Evolutionary conservation across 345 rosid species (phyloP).

Genomic region (Salix udensis): DNA sequence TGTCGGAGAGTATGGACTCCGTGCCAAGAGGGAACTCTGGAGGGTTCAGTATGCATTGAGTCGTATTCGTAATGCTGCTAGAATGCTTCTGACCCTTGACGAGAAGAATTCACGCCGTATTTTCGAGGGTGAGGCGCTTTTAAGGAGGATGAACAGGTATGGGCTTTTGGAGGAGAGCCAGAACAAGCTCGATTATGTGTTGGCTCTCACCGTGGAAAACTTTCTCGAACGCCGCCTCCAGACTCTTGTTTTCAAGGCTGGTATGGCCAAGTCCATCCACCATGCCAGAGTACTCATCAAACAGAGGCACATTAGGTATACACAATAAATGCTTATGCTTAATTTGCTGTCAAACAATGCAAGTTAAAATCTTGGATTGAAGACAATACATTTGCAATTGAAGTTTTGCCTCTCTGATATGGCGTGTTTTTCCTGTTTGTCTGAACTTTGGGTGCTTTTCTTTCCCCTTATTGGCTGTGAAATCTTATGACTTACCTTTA

Average conservation of each 20-base stretch:
- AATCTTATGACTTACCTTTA: background rate
- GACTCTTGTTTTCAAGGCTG: conserved; percentile 61
- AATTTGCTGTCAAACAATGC: background rate
- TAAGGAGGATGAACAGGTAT: conserved; percentile 57
- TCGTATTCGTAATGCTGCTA: conserved; percentile 58
- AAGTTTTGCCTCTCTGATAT: too few species aligned
- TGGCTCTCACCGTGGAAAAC: conserved; percentile 67
- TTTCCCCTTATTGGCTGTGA: background rate
- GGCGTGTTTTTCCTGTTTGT: background rate
- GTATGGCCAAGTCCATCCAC: conserved; percentile 70
- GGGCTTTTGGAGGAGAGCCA: conserved; percentile 66
- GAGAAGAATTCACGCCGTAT: conserved; percentile 57
- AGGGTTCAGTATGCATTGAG: conserved; percentile 60
- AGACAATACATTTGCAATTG: too few species aligned
- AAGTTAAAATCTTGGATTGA: background rate
- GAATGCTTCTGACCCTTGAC: conserved; percentile 58
- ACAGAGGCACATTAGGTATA: conserved; percentile 64
- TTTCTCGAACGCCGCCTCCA: conserved; percentile 70
- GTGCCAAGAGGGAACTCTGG: conserved; percentile 67
- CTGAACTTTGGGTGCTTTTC: background rate
- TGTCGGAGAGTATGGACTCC: conserved; percentile 62
- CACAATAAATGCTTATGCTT: background rate
- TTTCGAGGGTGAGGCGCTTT: conserved; percentile 63
- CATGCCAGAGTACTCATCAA: conserved; percentile 66
- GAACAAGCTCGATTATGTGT: conserved; percentile 73